phyloP scores from a whole-genome alignment of 495 filamentous ascomycete genomes.

The Daldinia concentrica region DNA sequence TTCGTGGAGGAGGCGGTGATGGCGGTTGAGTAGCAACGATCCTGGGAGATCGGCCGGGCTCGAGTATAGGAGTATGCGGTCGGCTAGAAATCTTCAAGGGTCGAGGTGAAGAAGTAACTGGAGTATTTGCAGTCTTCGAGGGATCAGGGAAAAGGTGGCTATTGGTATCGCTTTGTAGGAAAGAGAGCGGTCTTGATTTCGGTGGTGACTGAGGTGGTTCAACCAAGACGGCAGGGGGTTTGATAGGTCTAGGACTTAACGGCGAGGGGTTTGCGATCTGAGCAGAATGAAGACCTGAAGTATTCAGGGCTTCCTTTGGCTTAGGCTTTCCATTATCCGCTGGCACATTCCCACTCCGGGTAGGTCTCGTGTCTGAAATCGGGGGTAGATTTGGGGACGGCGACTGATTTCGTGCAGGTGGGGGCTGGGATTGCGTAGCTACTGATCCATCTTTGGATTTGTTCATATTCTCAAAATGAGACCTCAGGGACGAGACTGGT shows the following conservation, averaged over 20 bases:
- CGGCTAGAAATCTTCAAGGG: slow-evolving; percentile 64
- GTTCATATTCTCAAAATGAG: slow-evolving; percentile 90
- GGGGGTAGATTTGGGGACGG: slow-evolving; percentile 61
- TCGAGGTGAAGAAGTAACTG: slow-evolving; percentile 60
- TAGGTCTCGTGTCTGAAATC: slow-evolving; percentile 61
- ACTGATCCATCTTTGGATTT: slow-evolving; percentile 57
- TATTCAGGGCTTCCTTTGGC: slow-evolving; percentile 44
- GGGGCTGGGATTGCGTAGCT: slow-evolving; percentile 20
- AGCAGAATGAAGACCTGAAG: slow-evolving; percentile 37
- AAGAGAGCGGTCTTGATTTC: slow-evolving; percentile 52
- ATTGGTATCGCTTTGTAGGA: slow-evolving; percentile 51
- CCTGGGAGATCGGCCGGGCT: slow-evolving; percentile 55
- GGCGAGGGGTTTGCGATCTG: slow-evolving; percentile 47
- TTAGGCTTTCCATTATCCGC: slow-evolving; percentile 36
- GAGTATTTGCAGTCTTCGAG: slow-evolving; percentile 54
- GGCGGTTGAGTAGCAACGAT: slow-evolving; percentile 55
- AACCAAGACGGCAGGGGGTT: slow-evolving; percentile 74
- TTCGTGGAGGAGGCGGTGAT: slow-evolving; percentile 63
- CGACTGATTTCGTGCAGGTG: slow-evolving; percentile 45
- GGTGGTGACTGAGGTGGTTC: slow-evolving; percentile 81
- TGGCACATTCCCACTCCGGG: slow-evolving; percentile 43
- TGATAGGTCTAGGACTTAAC: slow-evolving; percentile 61
- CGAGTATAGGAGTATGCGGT: slow-evolving; percentile 59
- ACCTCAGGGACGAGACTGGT: slow-evolving; percentile 91
- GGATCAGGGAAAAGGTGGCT: slow-evolving; percentile 59